Conservation (phyloP, 495 filamentous ascomycete species). For the Oleoguttula mirabilis region DNA sequence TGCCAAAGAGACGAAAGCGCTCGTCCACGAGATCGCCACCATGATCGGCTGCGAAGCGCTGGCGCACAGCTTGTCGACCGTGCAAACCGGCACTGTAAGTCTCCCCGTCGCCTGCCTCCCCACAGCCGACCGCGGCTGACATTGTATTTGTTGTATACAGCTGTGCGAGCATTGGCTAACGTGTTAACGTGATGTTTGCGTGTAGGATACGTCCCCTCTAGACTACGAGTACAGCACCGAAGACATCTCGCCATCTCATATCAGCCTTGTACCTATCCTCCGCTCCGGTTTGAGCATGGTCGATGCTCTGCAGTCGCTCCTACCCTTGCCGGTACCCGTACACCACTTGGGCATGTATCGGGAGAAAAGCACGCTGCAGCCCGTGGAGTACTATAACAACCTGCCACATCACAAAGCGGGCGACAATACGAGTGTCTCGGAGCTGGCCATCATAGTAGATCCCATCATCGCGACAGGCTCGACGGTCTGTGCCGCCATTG, state of each 20-base stretch:
- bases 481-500: conserved; percentile 78
- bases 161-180: no score
- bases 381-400: conserved; percentile 98
- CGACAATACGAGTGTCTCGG: conserved; percentile 31
- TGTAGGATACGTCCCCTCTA: conserved; percentile 65
- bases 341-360: conserved; percentile 92
- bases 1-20: conserved; percentile 61
- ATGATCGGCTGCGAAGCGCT: conserved; percentile 78
- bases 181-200: no score
- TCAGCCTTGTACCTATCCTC: conserved; percentile 84
- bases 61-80: conserved; percentile 41
- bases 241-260: conserved; percentile 45
- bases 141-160: conserved; percentile 3
- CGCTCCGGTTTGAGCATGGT: conserved; percentile 84
- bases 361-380: conserved; percentile 68
- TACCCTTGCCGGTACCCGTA: conserved; percentile 68
- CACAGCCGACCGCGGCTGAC: conserved; percentile 14
- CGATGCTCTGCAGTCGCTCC: conserved; percentile 71
- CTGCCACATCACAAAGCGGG: conserved; percentile 56
- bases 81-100: conserved; percentile 27
- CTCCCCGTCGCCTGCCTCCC: neutral
- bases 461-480: conserved; percentile 90
- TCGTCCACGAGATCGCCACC: conserved; percentile 74
- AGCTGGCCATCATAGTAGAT: conserved; percentile 74
- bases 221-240: conserved; percentile 54